phyloP scores from a whole-genome alignment of 768 basidiomycete species.

The Piloderma croceum region DNA sequence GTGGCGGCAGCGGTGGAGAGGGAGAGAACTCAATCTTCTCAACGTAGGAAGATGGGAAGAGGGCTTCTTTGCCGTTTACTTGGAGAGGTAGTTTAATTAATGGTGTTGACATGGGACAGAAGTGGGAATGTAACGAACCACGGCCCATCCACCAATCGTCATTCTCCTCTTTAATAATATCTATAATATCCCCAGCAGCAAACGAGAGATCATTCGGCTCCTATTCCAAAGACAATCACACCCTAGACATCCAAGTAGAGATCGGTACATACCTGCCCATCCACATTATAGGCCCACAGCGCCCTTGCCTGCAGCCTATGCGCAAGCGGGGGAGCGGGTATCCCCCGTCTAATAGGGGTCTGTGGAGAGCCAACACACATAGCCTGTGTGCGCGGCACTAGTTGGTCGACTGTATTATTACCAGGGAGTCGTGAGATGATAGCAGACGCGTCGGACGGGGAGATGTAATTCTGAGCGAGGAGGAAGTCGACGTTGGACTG shows the following conservation, averaged over 20 bases:
- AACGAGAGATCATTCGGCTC: slow-evolving; percentile 78
- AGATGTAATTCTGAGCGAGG: slow-evolving; percentile 48
- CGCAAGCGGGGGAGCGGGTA: not conserved
- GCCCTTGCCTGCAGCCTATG: slow-evolving; percentile 41
- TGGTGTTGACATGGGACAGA: too few species aligned
- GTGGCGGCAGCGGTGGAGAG: too few species aligned
- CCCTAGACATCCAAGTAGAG: too few species aligned
- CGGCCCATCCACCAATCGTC: slow-evolving; percentile 61
- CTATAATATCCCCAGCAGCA: slow-evolving; percentile 67
- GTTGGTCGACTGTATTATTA: too few species aligned
- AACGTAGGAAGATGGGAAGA: slow-evolving; percentile 9
- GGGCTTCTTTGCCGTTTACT: slow-evolving; percentile 3
- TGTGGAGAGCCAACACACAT: too few species aligned
- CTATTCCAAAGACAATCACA: too few species aligned
- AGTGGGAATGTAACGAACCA: too few species aligned
- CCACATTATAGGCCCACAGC: slow-evolving; percentile 63
- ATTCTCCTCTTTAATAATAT: slow-evolving; percentile 75
- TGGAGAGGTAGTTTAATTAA: not conserved
- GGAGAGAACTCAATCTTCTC: too few species aligned
- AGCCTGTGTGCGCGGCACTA: too few species aligned
- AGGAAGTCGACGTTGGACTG: slow-evolving; percentile 55
- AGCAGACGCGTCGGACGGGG: slow-evolving; percentile 36
- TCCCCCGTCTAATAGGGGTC: too few species aligned
- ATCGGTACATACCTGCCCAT: slow-evolving; percentile 41
- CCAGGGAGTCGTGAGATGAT: not conserved